Conservation (phyloP, 768 basidiomycete species). For the Hysterangium stoloniferum region DNA sequence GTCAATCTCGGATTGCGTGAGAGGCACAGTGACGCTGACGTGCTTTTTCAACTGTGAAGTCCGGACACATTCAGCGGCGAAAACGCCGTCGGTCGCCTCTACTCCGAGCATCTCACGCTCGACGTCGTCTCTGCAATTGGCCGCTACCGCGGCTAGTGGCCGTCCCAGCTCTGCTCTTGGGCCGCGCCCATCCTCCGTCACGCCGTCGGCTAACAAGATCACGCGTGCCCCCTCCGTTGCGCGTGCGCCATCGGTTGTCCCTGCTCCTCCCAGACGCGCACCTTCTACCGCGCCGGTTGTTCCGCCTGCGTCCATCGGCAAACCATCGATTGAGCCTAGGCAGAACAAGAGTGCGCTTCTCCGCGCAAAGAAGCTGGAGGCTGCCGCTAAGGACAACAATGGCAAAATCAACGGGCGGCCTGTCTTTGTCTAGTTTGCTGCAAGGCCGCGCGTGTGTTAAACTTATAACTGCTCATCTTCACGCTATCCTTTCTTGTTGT, state of each 20-base stretch:
- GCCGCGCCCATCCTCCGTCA: slow-evolving; percentile 21
- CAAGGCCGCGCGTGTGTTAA: no score
- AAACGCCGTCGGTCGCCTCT: slow-evolving; percentile 35
- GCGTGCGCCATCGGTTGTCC: slow-evolving; percentile 9
- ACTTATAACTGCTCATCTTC: no score
- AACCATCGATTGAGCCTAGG: slow-evolving; percentile 59
- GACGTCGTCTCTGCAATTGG: slow-evolving; percentile 15
- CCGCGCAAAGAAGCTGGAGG: slow-evolving; percentile 56
- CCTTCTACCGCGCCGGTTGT: slow-evolving; percentile 29
- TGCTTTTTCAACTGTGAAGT: slow-evolving; percentile 28
- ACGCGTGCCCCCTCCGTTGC: slow-evolving; percentile 15
- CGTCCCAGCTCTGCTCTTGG: slow-evolving; percentile 10
- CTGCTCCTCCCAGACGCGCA: not conserved
- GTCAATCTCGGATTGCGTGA: no score
- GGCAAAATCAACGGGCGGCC: slow-evolving; percentile 6
- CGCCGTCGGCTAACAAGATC: no score
- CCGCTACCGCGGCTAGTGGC: slow-evolving; percentile 11
- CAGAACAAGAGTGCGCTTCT: slow-evolving; percentile 69
- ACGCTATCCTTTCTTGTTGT: no score
- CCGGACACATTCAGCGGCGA: slow-evolving; percentile 30
- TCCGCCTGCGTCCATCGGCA: slow-evolving; percentile 42
- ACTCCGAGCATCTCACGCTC: slow-evolving; percentile 40
- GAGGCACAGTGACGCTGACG: not conserved
- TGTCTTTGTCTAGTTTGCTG: not conserved
- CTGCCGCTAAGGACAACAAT: slow-evolving; percentile 2